Percentiles rank a stretch among this genome's conserved stretches.
Conservation (phyloP, 2,329 filamentous ascomycete genomes). For the Phoma sp. region DNA sequence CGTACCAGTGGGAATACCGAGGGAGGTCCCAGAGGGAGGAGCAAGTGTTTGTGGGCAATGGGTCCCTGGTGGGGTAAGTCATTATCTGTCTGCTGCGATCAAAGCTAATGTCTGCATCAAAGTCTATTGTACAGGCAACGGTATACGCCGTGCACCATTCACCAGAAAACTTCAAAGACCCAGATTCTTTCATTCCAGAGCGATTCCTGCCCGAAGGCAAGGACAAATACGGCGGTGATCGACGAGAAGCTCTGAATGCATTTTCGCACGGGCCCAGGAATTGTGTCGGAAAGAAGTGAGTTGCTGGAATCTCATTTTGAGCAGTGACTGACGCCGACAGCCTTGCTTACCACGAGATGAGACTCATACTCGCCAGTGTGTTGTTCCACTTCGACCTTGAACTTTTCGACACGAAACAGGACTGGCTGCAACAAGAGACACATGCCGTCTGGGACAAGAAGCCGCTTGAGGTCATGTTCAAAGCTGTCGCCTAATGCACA, state of each 20-base stretch:
- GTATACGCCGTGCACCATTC: not conserved
- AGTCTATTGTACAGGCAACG: not conserved
- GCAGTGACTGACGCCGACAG: not conserved
- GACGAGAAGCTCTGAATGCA: not conserved
- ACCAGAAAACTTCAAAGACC: constrained; percentile 43
- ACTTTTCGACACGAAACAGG: not conserved
- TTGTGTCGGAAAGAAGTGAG: constrained; percentile 48
- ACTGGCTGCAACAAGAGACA: not conserved
- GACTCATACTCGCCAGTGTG: not conserved
- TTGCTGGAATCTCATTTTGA: not conserved
- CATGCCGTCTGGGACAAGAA: not conserved
- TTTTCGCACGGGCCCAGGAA: constrained; percentile 41
- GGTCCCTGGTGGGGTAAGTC: not conserved
- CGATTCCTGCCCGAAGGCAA: constrained; percentile 42
- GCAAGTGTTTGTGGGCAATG: not conserved
- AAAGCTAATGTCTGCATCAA: not conserved
- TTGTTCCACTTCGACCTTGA: not conserved
- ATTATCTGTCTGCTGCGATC: not conserved
- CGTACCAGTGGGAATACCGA: not conserved
- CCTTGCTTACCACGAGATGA: not conserved
- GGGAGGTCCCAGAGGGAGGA: not conserved
- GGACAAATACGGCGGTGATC: constrained; percentile 15
- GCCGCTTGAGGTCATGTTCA: not conserved
- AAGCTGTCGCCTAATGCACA: not conserved
- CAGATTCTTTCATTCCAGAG: constrained; percentile 49